phyloP scores from a whole-genome alignment of 78 protist species.

The Dictyostelium capitatum region DNA sequence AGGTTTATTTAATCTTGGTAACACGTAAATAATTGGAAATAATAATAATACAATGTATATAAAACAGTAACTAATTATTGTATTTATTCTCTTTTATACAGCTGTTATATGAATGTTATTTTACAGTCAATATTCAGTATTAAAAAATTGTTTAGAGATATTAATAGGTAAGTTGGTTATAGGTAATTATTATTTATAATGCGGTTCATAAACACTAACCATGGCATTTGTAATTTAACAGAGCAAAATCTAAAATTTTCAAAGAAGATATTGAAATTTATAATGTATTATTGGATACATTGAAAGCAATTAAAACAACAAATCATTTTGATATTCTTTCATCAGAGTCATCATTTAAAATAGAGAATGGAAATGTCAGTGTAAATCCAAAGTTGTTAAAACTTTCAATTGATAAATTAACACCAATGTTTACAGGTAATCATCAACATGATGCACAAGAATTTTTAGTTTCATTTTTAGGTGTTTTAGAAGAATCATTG shows the following conservation, averaged over 20 bases:
- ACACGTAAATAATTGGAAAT: no score
- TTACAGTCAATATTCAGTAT: conserved; percentile 59
- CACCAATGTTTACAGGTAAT: conserved; percentile 48
- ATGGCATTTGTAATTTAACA: no score
- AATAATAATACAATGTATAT: no score
- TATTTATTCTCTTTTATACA: neutral
- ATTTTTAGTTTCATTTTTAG: conserved; percentile 52
- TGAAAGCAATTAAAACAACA: no score
- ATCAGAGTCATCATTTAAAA: neutral
- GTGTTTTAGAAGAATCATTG: conserved; percentile 34
- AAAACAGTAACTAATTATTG: neutral
- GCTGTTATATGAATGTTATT: conserved; percentile 64
- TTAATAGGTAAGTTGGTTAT: neutral
- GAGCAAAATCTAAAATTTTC: neutral
- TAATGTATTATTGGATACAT: neutral
- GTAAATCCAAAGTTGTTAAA: conserved; percentile 32
- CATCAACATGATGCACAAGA: conserved; percentile 72
- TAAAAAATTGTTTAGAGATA: neutral
- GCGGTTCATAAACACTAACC: no score
- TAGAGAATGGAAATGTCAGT: no score
- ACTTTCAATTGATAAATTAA: conserved; percentile 4
- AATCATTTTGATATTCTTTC: neutral
- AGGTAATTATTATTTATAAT: no score
- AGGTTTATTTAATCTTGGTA: conserved; percentile 9
- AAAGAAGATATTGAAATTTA: neutral